Base-by-base conservation (phyloP, 176 grass and related monocot species). In the Triticum dicoccoides region DNA sequence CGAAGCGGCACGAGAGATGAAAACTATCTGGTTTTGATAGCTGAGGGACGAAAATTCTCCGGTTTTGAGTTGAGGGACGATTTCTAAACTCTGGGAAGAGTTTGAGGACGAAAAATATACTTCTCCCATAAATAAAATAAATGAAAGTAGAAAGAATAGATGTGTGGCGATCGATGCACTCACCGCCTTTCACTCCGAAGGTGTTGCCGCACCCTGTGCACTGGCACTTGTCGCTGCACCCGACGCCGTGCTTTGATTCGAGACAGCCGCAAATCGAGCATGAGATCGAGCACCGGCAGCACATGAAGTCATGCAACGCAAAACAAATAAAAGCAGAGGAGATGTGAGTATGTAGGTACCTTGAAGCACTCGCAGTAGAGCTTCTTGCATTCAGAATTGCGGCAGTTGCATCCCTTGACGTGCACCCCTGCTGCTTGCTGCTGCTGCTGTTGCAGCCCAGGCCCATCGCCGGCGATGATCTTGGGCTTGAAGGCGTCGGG, bases 361-460 rank as follows among this genome's bases (percentile, higher is more conserved):
- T 89, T 87, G 54, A 81, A 90, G 54, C 81, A 90, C 58, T 78
- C 52, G 18, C 81, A 85, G 39, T 82, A 92, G 5, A 24, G 54
- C 69, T 81, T 90, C 30, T 18, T 82, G 81, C 87, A 89, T 47
- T 39, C 11, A 7, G 80, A 83, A 45, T 86, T 89, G 9, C 6
- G 12, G 73, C 81, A 84, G 35, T 64, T 80, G 51, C 87, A 84
- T 56, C 79, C 89, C 13, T 41, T 82, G 8, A 23, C 78, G 47
- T 73, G 62, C 74, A 13, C 56, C n/a, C 56, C 35, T 11, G 10
- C 23, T 33, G 73, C 77, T 25, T 29, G 62, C 25, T 11, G 29
- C 25, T 11, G 29, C 68, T 2, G 35, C 34, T n/a, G 34, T 6
- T 39, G 68, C 71, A 24, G 8, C 6, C 41, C 71, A 47, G 5